Percentiles rank a stretch among this genome's conserved stretches.
These are phyloP conservation scores for Petrea volubilis DNA, from an alignment of 257 asterid genomes.

Conservation along the genomic window DNA sequence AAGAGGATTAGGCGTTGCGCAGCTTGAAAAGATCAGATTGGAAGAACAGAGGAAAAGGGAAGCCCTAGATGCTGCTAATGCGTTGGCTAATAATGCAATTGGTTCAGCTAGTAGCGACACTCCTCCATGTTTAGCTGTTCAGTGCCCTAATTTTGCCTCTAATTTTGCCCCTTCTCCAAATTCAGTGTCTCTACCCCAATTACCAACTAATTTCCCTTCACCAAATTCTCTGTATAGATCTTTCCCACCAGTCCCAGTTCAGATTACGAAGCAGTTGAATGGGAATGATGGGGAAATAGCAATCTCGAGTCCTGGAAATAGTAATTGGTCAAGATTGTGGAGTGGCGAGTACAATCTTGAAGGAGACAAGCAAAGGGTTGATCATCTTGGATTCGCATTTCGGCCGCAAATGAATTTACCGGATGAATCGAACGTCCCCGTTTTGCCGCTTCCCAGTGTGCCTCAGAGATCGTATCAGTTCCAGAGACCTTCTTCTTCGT, in stretches of 20 bases:
- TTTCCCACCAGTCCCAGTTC: conserved; percentile 31
- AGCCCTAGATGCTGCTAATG: conserved; percentile 36
- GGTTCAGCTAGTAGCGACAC: conserved; percentile 34
- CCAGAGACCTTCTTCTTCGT: conserved; percentile 47
- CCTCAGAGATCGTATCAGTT: conserved; percentile 46
- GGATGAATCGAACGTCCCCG: conserved; percentile 29
- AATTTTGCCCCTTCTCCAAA: conserved; percentile 25
- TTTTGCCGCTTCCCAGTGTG: conserved; percentile 34
- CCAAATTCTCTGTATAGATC: conserved; percentile 34
- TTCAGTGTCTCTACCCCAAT: conserved; percentile 4
- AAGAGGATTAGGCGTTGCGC: conserved; percentile 85
- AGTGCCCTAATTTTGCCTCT: conserved; percentile 29
- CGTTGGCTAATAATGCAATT: conserved; percentile 34
- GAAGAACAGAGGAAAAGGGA: conserved; percentile 63
- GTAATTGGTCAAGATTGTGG: conserved; percentile 46
- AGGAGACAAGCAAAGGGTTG: conserved; percentile 33
- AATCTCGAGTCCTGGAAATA: conserved; percentile 29
- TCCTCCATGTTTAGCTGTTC: conserved; percentile 11
- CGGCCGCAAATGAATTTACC: conserved; percentile 26
- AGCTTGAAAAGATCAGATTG: conserved; percentile 65
- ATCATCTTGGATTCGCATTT: conserved; percentile 33
- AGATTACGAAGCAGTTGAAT: conserved; percentile 30
- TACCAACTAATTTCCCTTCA: conserved; percentile 25
- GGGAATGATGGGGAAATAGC: conserved; percentile 31
- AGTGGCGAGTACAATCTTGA: conserved; percentile 37